Evolutionary conservation across 257 asterid species (phyloP), one percentile per base, ranked within the genome.

Genomic region (Rhazya stricta): DNA sequence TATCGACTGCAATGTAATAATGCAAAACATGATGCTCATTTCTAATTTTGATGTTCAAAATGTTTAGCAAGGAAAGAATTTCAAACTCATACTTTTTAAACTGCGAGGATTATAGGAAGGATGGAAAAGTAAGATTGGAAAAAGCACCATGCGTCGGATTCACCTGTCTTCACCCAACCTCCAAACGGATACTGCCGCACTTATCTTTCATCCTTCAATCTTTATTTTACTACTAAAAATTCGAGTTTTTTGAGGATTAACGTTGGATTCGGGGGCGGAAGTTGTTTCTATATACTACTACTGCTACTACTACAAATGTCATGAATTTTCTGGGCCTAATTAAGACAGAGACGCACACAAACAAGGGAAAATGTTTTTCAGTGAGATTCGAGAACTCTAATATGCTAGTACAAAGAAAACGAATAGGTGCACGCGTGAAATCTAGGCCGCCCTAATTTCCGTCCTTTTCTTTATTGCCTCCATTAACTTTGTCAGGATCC

Each of bases 91-190:
- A 65, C 67, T 71, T 34, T 42, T 29, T 54, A 66, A 62, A 53
- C 39, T 36, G 46, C 19, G 32, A 32, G 19, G 18, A 36, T 51
- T 65, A 79, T 85, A 53, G 89, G 86, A 87, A 84, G 76, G 63
- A 75, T 69, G 76, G 87, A 90, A 88, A 84, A 86, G 41, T 75
- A 65, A 75, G 72, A 77, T 88, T 45, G 89, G 81, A 78, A 84
- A 85, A 82, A 86, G 94, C 77, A 89, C 80, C 84, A 83, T 76
- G 86, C 87, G 92, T 87, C 87, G 63, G 88, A 83, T 87, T 83
- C 76, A 69, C 75, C 58, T 88, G 94, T 88, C 88, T 70, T 83
- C 80, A 80, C 84, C 84, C 46, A 76, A 54, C 48, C 79, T 81
- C 91, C 92, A 86, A 83, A 74, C 74, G 71, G 82, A 83, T 81